These are phyloP conservation scores for Lachnellula subtilissima DNA, from an alignment of 2,329 filamentous ascomycete genomes.

Conservation along the genomic window DNA sequence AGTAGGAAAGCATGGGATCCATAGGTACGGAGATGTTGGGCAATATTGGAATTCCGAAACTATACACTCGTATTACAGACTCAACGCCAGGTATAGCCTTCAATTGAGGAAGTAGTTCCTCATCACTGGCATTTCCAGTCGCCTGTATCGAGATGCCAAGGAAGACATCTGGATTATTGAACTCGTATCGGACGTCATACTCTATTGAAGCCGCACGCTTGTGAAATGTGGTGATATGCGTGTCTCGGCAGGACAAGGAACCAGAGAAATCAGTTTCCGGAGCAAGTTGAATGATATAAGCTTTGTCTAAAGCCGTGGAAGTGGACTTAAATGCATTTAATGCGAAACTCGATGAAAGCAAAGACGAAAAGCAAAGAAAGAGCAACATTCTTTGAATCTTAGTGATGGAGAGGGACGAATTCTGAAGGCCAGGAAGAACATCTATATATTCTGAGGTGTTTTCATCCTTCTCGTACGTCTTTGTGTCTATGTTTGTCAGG, in stretches of 20 bases:
- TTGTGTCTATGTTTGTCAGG: too few species aligned
- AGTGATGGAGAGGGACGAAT: background rate
- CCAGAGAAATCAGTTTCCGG: background rate
- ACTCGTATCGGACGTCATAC: slow-evolving; percentile 14
- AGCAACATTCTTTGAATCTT: background rate
- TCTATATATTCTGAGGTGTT: too few species aligned
- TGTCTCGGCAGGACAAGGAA: background rate
- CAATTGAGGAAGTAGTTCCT: background rate
- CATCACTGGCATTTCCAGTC: slow-evolving; percentile 3
- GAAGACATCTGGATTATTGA: slow-evolving; percentile 13
- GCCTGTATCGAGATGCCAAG: slow-evolving; percentile 16
- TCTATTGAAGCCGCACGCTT: slow-evolving; percentile 7
- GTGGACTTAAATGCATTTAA: background rate
- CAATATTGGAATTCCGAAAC: background rate
- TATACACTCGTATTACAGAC: slow-evolving; percentile 2
- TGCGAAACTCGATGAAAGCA: background rate
- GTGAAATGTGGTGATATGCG: slow-evolving; percentile 5
- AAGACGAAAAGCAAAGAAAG: background rate
- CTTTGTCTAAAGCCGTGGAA: background rate
- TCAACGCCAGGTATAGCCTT: slow-evolving; percentile 5
- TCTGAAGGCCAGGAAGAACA: background rate
- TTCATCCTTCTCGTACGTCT: too few species aligned
- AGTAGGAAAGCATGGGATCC: background rate
- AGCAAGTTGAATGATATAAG: slow-evolving; percentile 2
- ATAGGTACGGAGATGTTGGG: background rate